These are phyloP conservation scores for Hydrangea macrophylla DNA, from an alignment of 148 eudicot genomes.

Conservation along the genomic window DNA sequence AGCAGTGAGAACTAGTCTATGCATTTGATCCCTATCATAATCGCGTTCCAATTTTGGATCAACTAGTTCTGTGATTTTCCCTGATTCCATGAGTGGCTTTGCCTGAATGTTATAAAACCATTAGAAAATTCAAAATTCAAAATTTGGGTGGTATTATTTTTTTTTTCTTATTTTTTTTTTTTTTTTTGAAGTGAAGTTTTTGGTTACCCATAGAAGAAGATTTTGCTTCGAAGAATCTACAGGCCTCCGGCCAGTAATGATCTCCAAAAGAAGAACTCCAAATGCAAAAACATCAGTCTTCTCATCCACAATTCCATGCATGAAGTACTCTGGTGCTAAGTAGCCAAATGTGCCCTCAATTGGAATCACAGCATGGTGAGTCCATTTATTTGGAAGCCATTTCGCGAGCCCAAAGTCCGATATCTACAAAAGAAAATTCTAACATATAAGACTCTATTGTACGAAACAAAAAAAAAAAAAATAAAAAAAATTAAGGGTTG, in stretches of 20 bases:
- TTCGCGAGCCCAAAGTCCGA: conserved; percentile 71
- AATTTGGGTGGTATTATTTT: no score
- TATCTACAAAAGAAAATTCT: no score
- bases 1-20: conserved; percentile 62
- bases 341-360: conserved; percentile 96
- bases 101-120: no score
- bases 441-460: no score
- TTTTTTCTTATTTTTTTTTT: no score
- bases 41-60: conserved; percentile 59
- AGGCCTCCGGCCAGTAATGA: conserved; percentile 72
- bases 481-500: no score
- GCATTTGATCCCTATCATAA: conserved; percentile 55
- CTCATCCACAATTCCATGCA: conserved; percentile 93
- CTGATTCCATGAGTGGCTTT: conserved; percentile 72
- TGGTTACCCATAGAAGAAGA: conserved; percentile 73
- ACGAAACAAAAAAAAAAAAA: no score
- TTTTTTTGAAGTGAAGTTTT: no score
- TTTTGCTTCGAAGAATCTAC: conserved; percentile 64
- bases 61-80: conserved; percentile 53
- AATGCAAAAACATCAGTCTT: conserved; percentile 89
- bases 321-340: conserved; percentile 95
- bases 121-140: no score
- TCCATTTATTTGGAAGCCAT: conserved; percentile 63
- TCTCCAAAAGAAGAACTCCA: conserved; percentile 82
- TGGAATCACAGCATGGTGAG: conserved; percentile 51